Base-by-base conservation (phyloP, 352 stramenopile species). In the Globisporangium barbulae region DNA sequence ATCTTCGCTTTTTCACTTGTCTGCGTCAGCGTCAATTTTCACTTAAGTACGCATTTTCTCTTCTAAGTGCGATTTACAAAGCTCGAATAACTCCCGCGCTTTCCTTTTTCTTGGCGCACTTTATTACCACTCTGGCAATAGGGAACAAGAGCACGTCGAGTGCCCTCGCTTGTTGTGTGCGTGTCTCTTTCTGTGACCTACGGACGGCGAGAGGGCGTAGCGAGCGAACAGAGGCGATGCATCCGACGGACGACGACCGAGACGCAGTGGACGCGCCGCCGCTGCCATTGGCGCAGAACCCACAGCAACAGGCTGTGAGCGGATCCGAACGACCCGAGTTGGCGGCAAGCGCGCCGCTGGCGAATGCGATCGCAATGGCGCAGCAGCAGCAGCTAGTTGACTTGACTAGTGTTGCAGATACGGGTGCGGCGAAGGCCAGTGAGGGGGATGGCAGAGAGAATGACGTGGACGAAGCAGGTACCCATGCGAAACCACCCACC, bases 391-490 rank as follows among this genome's bases (percentile, higher is more conserved):
- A 48, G 42, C 17, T 22, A 21, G 12, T 45, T 30, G 52, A 30
- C 31, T 22, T 44, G 31, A 31, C 12, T 10, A 45, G 31, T 7
- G 25, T 2, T 28, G 30, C 21, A n/a, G 44, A 63, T 49, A n/a
- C 58, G 6, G 6, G 47, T 9, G 22, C 21, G 17, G n/a, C 5
- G 19, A 31, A 31, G 10, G 17, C 4, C 8, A 50, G 25, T 5
- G 59, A 52, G 28, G 59, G 49, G 12, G 53, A 37, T 9, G 17
- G 17, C 42, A 52, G 22, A 37, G 44, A 65, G 39, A 50, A n/a
- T 39, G 59, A 65, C 10, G 33, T 61, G 52, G 45, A 56, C 1
- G 61, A 67, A 67, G 54, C 61, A 56, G 61, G 61, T 67, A 42
- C 31, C 50, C 12, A 30, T 9, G 49, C 8, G 25, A 53, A 53